A percentile compares a stretch with the other conserved stretches of the same genome.
phyloP scores from a whole-genome alignment of 2,329 filamentous ascomycete genomes.

The Clonostachys chloroleuca region DNA sequence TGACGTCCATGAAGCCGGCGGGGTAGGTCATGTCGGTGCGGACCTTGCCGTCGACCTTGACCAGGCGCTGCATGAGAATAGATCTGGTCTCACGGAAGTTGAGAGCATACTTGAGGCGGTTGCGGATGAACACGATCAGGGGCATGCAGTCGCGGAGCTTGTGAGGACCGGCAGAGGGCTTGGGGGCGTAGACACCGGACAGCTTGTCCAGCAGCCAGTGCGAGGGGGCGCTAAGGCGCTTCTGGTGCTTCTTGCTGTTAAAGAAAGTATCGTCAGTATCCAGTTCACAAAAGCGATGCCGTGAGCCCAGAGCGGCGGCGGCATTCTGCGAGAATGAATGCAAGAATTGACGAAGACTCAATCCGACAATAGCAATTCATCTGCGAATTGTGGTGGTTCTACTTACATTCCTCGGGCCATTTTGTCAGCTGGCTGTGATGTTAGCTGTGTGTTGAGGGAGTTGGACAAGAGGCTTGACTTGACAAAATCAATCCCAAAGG shows the following conservation, averaged over 20 bases:
- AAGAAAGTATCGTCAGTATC: not conserved
- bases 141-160: slow-evolving; percentile 99
- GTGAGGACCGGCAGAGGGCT: slow-evolving; percentile 82
- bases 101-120: slow-evolving; percentile 98
- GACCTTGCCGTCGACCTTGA: slow-evolving; percentile 99
- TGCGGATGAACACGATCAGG: slow-evolving; percentile 95
- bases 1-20: slow-evolving; percentile 99
- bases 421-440: slow-evolving; percentile 37
- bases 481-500: slow-evolving; percentile 11
- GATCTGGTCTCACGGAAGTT: slow-evolving; percentile 97
- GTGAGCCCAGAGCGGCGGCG: not conserved
- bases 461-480: slow-evolving; percentile 13
- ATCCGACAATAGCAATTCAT: no score
- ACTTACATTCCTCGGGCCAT: slow-evolving; percentile 65
- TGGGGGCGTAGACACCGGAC: slow-evolving; percentile 79
- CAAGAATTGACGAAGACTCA: no score
- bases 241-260: slow-evolving; percentile 95
- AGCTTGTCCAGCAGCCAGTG: slow-evolving; percentile 99
- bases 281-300: not conserved
- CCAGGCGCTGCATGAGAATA: slow-evolving; percentile 98
- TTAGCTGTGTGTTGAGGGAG: slow-evolving; percentile 28
- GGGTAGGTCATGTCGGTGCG: slow-evolving; percentile 98
- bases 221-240: slow-evolving; percentile 97
- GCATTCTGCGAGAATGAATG: not conserved
- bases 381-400: not conserved